A percentile compares a stretch with the other conserved stretches of the same genome.
Conservation (phyloP, 208 protist species). For the Wallacemonas rigidus region DNA sequence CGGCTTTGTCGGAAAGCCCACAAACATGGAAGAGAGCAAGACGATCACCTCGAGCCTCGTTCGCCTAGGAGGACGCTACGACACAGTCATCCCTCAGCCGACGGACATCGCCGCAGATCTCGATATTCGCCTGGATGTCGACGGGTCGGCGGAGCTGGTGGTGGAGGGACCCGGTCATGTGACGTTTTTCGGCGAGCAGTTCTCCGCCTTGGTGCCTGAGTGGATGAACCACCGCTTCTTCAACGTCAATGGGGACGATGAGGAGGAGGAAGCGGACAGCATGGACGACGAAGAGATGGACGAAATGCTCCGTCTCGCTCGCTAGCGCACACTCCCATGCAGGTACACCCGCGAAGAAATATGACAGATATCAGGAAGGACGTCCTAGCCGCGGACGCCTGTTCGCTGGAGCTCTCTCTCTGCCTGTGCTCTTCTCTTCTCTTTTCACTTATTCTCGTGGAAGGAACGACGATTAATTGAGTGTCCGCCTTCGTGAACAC, state of each 20-base stretch:
- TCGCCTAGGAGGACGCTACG: constrained; percentile 2
- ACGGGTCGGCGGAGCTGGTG: constrained; percentile 64
- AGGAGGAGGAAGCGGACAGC: constrained; percentile 37
- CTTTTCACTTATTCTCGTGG: not conserved
- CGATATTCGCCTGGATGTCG: constrained; percentile 72
- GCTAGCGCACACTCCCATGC: not conserved
- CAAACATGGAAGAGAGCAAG: constrained; percentile 10
- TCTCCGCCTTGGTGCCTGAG: constrained; percentile 54
- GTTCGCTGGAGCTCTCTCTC: too few relatives aligned
- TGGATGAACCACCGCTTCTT: constrained; percentile 62
- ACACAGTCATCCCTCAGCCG: constrained; percentile 19
- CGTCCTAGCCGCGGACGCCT: too few relatives aligned
- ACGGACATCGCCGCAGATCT: constrained; percentile 57
- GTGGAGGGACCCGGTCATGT: constrained; percentile 75
- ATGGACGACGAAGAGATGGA: constrained; percentile 40
- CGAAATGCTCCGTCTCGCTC: constrained; percentile 46
- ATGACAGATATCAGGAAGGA: too few relatives aligned
- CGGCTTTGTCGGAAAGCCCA: not conserved
- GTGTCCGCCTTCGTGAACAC: not conserved
- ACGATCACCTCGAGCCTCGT: constrained; percentile 13
- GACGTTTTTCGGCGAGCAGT: constrained; percentile 74
- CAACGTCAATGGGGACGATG: constrained; percentile 39
- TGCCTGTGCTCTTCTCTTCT: too few relatives aligned
- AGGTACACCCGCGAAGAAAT: too few relatives aligned
- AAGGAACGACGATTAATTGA: not conserved